Evolutionary conservation across 2,329 filamentous ascomycete species (phyloP).

Genomic region (Pseudocercospora fijiensis): DNA sequence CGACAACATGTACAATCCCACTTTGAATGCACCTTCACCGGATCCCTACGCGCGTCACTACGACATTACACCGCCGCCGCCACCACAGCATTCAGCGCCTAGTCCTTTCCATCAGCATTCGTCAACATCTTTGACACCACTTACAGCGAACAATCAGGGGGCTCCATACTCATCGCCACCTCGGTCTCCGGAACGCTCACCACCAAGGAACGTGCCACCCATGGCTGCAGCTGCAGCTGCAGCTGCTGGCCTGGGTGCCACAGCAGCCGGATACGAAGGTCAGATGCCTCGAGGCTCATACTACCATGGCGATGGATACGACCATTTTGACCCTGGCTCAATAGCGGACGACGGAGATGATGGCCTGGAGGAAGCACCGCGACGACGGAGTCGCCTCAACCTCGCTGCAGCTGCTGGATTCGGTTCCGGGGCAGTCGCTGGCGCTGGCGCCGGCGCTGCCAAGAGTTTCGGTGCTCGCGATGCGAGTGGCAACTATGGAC

Average conservation of each 20-base stretch:
- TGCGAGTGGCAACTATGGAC: slow-evolving; percentile 53
- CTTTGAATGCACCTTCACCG: slow-evolving; percentile 26
- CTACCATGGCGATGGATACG: slow-evolving; percentile 33
- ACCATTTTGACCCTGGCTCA: slow-evolving; percentile 67
- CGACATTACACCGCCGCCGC: slow-evolving; percentile 17
- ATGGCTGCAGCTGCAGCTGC: slow-evolving; percentile 12
- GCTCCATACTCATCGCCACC: slow-evolving; percentile 18
- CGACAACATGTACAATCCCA: slow-evolving; percentile 31
- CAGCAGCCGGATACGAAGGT: slow-evolving; percentile 16
- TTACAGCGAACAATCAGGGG: slow-evolving; percentile 23
- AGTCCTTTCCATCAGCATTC: slow-evolving; percentile 27
- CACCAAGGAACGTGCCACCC: slow-evolving; percentile 10
- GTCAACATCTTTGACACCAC: slow-evolving; percentile 31
- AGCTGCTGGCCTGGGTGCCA: slow-evolving; percentile 15
- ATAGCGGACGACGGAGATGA: slow-evolving; percentile 89
- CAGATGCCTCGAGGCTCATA: slow-evolving; percentile 24
- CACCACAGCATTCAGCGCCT: slow-evolving; percentile 15
- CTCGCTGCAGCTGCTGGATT: slow-evolving; percentile 43
- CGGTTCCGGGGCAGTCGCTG: slow-evolving; percentile 36
- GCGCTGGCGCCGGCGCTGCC: slow-evolving; percentile 44
- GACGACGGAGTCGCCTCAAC: slow-evolving; percentile 18
- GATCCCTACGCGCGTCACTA: slow-evolving; percentile 22
- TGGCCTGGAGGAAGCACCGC: slow-evolving; percentile 59
- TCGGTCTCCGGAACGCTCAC: slow-evolving; percentile 21
- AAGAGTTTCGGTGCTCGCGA: slow-evolving; percentile 31